Conservation (phyloP, 805 yeast genomes). For the Spathaspora passalidarum region DNA sequence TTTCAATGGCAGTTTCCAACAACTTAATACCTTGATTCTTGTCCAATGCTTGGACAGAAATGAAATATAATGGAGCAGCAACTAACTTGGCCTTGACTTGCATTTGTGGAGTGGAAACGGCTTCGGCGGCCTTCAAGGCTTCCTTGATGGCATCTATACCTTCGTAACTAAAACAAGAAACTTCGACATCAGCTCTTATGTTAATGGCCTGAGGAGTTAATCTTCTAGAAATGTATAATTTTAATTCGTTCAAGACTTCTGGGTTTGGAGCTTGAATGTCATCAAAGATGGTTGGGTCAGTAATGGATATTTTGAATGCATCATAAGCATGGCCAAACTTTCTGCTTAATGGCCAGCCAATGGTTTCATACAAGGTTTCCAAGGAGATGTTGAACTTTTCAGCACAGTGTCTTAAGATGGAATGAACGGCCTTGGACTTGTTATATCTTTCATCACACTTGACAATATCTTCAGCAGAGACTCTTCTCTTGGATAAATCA, state of each 20-base stretch:
- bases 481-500: conserved; percentile 96
- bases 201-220: conserved; percentile 97
- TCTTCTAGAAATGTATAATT: conserved; percentile 84
- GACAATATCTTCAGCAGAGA: conserved; percentile 93
- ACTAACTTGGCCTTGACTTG: conserved; percentile 92
- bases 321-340: conserved; percentile 97
- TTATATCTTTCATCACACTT: conserved; percentile 97
- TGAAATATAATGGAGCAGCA: conserved; percentile 95
- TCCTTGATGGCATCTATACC: conserved; percentile 96
- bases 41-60: conserved; percentile 90
- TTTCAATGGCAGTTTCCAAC: conserved; percentile 75
- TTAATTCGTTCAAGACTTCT: conserved; percentile 79
- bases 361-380: conserved; percentile 78
- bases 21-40: conserved; percentile 83
- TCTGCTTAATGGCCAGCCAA: conserved; percentile 97
- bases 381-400: conserved; percentile 89
- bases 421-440: conserved; percentile 95
- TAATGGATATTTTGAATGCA: conserved; percentile 93
- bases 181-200: conserved; percentile 98
- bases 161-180: conserved; percentile 94
- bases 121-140: conserved; percentile 86
- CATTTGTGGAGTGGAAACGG: conserved; percentile 74
- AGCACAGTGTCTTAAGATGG: conserved; percentile 97
- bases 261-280: conserved; percentile 67
- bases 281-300: conserved; percentile 85